Percentiles rank a stretch among this genome's conserved stretches.
These are phyloP conservation scores for Ophiobolus disseminans DNA, from an alignment of 2,329 filamentous ascomycete genomes.

Conservation along the genomic window DNA sequence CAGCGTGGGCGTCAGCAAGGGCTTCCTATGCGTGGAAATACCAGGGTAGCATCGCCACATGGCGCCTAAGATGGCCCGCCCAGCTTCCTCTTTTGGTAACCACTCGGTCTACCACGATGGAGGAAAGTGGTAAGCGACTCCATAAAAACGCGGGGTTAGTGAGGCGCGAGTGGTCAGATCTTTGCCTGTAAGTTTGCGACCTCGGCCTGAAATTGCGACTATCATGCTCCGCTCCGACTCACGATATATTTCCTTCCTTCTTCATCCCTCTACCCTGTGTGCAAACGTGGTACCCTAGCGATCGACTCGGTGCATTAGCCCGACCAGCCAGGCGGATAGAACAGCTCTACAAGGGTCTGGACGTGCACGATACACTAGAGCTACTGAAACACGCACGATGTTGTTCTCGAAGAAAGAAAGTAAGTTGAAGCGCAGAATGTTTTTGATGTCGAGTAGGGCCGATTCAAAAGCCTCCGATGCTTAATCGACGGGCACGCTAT, in stretches of 20 bases:
- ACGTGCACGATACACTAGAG: background rate
- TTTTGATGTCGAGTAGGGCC: background rate
- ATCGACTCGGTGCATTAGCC: slow-evolving; percentile 7
- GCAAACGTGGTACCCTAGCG: slow-evolving; percentile 8
- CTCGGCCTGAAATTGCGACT: slow-evolving; percentile 18
- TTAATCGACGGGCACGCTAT: no score
- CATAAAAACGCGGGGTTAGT: slow-evolving; percentile 33
- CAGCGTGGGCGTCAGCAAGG: background rate
- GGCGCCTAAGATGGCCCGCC: slow-evolving; percentile 11
- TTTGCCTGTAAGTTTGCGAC: slow-evolving; percentile 19
- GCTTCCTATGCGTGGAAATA: background rate
- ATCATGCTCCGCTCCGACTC: background rate
- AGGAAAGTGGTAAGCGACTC: slow-evolving; percentile 7
- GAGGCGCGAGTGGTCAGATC: slow-evolving; percentile 14
- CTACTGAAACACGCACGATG: slow-evolving; percentile 25
- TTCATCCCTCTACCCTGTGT: slow-evolving; percentile 11
- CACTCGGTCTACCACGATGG: slow-evolving; percentile 10
- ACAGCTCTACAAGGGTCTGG: background rate
- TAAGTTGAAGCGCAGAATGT: slow-evolving; percentile 26
- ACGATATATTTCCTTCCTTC: slow-evolving; percentile 6
- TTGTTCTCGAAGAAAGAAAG: slow-evolving; percentile 43
- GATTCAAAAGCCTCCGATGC: no score
- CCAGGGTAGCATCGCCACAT: slow-evolving; percentile 9
- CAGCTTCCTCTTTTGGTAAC: slow-evolving; percentile 23
- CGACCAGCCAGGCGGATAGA: slow-evolving; percentile 8